A percentile compares a stretch with the other conserved stretches of the same genome.
Conservation (phyloP, 148 eudicot species). For the Pharnaceum exiguum region DNA sequence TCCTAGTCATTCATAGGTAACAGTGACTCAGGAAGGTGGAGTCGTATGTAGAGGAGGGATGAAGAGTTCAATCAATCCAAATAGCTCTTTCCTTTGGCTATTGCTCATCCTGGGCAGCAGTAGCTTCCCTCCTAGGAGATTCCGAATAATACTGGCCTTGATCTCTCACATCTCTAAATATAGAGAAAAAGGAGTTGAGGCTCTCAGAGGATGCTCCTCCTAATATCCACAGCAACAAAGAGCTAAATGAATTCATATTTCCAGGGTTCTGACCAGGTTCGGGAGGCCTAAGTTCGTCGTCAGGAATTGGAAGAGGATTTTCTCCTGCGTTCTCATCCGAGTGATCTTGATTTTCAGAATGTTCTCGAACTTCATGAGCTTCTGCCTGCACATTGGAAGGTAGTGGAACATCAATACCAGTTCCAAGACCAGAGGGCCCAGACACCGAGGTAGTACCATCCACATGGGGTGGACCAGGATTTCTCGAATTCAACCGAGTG, state of each 20-base stretch:
- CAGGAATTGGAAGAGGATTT: constrained; percentile 46
- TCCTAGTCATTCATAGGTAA: not conserved
- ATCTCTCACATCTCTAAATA: constrained; percentile 80
- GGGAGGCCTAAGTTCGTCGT: constrained; percentile 50
- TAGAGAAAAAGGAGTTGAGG: constrained; percentile 80
- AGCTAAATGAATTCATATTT: constrained; percentile 77
- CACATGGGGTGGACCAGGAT: constrained; percentile 28
- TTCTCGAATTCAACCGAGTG: constrained; percentile 77
- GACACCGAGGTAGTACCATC: constrained; percentile 28
- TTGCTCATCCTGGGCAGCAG: constrained; percentile 28
- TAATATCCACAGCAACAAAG: constrained; percentile 75
- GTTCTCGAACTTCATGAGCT: constrained; percentile 36
- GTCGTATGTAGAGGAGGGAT: not conserved
- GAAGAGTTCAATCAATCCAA: not conserved
- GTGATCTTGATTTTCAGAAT: constrained; percentile 23
- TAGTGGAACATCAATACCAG: constrained; percentile 26
- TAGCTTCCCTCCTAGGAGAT: constrained; percentile 45
- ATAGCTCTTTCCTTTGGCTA: constrained; percentile 16
- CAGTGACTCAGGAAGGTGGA: not conserved
- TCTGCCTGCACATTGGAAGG: constrained; percentile 34
- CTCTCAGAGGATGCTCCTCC: constrained; percentile 97
- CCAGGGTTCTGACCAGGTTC: constrained; percentile 65
- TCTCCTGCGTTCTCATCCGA: constrained; percentile 24
- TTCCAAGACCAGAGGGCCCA: constrained; percentile 37
- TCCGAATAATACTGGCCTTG: constrained; percentile 67